These are phyloP conservation scores for Takakia lepidozioides DNA, from an alignment of 225 moss, liverwort and hornwort species.

Conservation along the genomic window DNA sequence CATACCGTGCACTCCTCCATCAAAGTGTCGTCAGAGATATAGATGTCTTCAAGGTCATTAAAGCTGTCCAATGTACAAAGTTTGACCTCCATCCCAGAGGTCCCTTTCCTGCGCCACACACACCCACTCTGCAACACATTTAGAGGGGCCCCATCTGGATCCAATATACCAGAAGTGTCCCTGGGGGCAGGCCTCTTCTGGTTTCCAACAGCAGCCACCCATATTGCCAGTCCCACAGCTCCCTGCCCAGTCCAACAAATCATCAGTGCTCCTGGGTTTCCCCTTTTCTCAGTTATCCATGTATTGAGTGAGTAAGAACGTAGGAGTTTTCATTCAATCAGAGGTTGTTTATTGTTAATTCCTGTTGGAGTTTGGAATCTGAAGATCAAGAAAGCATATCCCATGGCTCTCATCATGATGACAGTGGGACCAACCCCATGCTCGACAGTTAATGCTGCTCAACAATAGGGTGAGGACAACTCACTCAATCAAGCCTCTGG, in stretches of 20 bases:
- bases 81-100: constrained; percentile 52
- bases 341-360: no score
- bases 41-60: constrained; percentile 23
- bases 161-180: constrained; percentile 16
- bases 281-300: no score
- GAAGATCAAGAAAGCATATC: no score
- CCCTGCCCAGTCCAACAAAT: constrained; percentile 32
- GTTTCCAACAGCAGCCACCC: constrained; percentile 85
- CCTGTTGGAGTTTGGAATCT: no score
- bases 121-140: constrained; percentile 12
- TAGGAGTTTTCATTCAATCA: no score
- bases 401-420: no score
- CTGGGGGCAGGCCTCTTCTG: constrained; percentile 31
- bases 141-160: not conserved
- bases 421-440: no score
- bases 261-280: no score
- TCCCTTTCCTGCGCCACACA: constrained; percentile 62
- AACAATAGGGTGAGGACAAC: no score
- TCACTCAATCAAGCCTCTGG: no score
- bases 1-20: constrained; percentile 43
- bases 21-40: constrained; percentile 20
- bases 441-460: no score
- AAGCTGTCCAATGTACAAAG: constrained; percentile 33
- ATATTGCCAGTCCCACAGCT: constrained; percentile 93
- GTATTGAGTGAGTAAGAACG: no score